phyloP scores from a whole-genome alignment of 768 basidiomycete genomes.

The Mycena galericulata region DNA sequence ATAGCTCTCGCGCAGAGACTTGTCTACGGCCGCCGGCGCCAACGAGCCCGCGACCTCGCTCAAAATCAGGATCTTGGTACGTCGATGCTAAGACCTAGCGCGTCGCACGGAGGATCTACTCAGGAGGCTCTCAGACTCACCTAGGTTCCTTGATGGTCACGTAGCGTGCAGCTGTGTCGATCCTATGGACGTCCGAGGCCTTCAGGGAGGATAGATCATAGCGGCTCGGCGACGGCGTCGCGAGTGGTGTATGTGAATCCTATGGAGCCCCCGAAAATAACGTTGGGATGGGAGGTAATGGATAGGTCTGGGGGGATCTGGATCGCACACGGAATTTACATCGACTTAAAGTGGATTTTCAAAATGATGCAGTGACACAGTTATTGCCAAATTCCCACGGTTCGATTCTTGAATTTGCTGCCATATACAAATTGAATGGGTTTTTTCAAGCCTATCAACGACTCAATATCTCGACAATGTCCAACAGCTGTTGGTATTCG shows the following conservation, averaged over 20 bases:
- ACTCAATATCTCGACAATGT: too few relatives aligned
- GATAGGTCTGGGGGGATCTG: too few relatives aligned
- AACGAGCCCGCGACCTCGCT: neutral
- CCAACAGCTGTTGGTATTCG: too few relatives aligned
- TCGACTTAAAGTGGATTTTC: too few relatives aligned
- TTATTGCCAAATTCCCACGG: too few relatives aligned
- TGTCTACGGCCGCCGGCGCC: neutral
- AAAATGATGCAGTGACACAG: too few relatives aligned
- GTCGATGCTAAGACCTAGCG: neutral
- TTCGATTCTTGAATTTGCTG: too few relatives aligned
- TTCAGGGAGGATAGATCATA: neutral
- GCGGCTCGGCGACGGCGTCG: neutral
- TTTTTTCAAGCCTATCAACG: too few relatives aligned
- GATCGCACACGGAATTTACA: too few relatives aligned
- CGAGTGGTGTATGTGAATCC: neutral
- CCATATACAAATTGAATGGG: too few relatives aligned
- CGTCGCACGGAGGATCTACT: neutral
- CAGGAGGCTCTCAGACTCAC: neutral
- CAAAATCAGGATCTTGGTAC: neutral
- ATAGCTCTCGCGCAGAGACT: neutral
- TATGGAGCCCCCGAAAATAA: neutral
- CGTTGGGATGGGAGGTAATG: too few relatives aligned
- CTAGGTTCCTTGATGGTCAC: neutral
- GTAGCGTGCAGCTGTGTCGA: constrained; percentile 1
- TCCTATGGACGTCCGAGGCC: neutral